Percentiles rank a stretch among this genome's conserved stretches.
phyloP scores from a whole-genome alignment of 441 rosid genomes.

The Erodium moschatum region DNA sequence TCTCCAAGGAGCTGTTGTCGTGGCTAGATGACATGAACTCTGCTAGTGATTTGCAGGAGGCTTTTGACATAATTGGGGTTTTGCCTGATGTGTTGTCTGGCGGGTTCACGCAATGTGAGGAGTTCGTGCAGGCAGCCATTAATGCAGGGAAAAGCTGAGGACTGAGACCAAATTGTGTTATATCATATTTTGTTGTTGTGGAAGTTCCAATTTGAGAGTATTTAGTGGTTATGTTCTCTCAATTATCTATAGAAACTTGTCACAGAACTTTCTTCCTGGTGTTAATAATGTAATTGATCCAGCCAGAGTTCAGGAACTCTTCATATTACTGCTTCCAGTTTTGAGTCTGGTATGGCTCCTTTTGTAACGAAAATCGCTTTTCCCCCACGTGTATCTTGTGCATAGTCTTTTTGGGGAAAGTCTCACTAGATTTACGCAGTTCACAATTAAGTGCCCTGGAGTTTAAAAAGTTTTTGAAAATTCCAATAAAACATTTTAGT shows the following conservation, averaged over 20 bases:
- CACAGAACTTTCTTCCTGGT: neutral
- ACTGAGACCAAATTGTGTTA: slow-evolving; percentile 9
- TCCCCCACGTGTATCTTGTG: neutral
- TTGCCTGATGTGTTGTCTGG: slow-evolving; percentile 69
- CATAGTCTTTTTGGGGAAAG: too few relatives aligned
- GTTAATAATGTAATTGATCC: neutral
- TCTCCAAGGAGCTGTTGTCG: slow-evolving; percentile 75
- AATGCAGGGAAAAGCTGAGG: slow-evolving; percentile 52
- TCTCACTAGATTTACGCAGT: too few relatives aligned
- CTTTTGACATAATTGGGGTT: slow-evolving; percentile 79
- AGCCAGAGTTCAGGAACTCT: neutral
- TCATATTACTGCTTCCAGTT: too few relatives aligned
- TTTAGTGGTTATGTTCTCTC: neutral
- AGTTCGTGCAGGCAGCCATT: slow-evolving; percentile 70
- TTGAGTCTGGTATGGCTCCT: slow-evolving; percentile 5
- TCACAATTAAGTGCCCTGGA: too few relatives aligned
- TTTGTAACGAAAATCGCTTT: slow-evolving; percentile 8
- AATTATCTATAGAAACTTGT: neutral
- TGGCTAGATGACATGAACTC: slow-evolving; percentile 89
- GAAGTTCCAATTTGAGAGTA: neutral
- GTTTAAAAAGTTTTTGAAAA: too few relatives aligned
- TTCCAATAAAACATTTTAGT: too few relatives aligned
- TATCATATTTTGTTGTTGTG: neutral
- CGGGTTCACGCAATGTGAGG: slow-evolving; percentile 60
- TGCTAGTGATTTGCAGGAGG: slow-evolving; percentile 77